Base-by-base conservation (phyloP, 1,284 basidiomycete species). In the Serendipita sp. region DNA sequence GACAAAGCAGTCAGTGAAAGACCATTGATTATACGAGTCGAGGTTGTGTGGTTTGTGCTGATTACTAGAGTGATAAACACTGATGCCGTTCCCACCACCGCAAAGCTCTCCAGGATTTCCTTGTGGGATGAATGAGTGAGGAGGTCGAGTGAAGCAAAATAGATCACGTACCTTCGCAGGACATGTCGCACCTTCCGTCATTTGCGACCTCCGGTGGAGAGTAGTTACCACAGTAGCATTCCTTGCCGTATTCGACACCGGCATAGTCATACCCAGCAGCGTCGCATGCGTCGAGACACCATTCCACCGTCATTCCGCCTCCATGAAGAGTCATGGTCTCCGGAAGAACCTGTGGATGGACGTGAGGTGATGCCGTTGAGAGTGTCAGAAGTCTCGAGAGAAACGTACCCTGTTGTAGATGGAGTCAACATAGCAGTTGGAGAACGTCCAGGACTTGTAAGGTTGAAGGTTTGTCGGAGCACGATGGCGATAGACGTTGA, bases 11-110 rank as follows among this genome's bases (percentile, higher is more conserved):
- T 67, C 72, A 3, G 67, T 71, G 60, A 78, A 80, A 0, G 66
- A 67, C 76, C 77, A 88, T n/a, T 74, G 73, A 2, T 81, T 69
- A 0, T 49, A 81, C 80, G 29, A 86, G 78, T 30, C 76, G 77
- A 15, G 70, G n/a, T 70, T 0, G 74, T 76, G 53, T 10, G 26
- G 53, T 8, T 12, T 34, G 22, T 49, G 45, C 5, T 38, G 35
- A n/a, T 17, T 15, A 49, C 45, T 49, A 6, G 45, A 49, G n/a
- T 49, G 45, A 29, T 49, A 49, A 29, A 49, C 53, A n/a, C 10
- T 5, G 53, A 30, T 35, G 26, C 53, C 53, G n/a, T 62, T 61
- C 12, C 69, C 73, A 6, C 71, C 76, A 2, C 76, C 77, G 55
- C 55, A 60, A 29, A 60, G 29, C 55, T 60, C 55, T 22, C 30